Evolutionary conservation across 345 rosid species (phyloP).

Genomic region (Heritiera fomes): DNA sequence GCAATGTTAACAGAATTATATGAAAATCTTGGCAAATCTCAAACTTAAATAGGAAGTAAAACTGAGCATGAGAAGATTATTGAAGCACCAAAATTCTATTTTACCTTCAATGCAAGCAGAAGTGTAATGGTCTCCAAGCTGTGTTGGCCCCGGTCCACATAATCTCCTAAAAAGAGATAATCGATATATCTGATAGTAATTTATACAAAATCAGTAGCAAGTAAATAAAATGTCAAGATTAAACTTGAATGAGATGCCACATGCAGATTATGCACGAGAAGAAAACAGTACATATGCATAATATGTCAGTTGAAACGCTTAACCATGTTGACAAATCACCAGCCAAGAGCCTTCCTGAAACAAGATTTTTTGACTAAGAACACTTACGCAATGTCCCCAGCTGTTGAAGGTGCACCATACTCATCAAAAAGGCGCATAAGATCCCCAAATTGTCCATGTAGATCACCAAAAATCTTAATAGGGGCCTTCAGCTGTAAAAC

Average conservation of each 20-base stretch:
- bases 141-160: conserved; percentile 99
- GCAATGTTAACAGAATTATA: conserved; percentile 31
- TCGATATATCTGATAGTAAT: conserved; percentile 80
- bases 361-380: not conserved
- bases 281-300: not conserved
- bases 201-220: conserved; percentile 28
- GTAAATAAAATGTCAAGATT: conserved; percentile 4
- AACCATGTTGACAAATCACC: not conserved
- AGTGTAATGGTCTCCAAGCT: conserved; percentile 94
- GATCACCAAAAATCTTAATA: conserved; percentile 93
- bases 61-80: not conserved
- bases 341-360: not conserved
- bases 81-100: not conserved
- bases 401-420: conserved; percentile 96
- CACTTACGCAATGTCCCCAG: conserved; percentile 98
- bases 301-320: not conserved
- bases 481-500: conserved; percentile 91
- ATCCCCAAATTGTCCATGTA: conserved; percentile 99
- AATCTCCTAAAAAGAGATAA: conserved; percentile 98
- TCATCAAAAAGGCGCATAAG: conserved; percentile 99
- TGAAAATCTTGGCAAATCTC: conserved; percentile 21
- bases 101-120: conserved; percentile 95
- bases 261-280: not conserved
- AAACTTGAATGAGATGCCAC: conserved; percentile 1
- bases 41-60: conserved; percentile 13